Percentiles rank a stretch among this genome's conserved stretches.
phyloP scores from a whole-genome alignment of 371 early-diverging fungal genomes.

The Thermomucor indicae-seudaticae region DNA sequence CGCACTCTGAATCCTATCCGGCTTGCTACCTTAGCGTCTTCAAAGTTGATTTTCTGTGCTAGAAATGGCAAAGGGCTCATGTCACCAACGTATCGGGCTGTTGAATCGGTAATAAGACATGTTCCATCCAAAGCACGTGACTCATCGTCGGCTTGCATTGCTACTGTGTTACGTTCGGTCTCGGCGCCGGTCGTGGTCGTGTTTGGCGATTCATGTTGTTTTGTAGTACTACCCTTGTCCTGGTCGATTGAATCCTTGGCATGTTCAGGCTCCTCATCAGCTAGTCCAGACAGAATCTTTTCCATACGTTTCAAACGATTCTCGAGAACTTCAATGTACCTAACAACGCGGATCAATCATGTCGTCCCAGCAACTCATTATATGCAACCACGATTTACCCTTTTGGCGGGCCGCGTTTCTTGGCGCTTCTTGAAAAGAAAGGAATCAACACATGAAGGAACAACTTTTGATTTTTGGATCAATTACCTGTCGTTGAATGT shows the following conservation, averaged over 20 bases:
- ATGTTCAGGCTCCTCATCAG: constrained; percentile 16
- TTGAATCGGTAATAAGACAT: constrained; percentile 14
- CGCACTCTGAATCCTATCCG: constrained; percentile 27
- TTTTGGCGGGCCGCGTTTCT: constrained; percentile 40
- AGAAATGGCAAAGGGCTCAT: constrained; percentile 36
- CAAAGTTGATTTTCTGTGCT: constrained; percentile 38
- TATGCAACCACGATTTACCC: constrained; percentile 3
- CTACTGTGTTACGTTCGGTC: neutral
- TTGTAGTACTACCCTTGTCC: neutral
- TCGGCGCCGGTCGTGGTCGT: neutral
- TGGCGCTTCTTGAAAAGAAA: constrained; percentile 18
- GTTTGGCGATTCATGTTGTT: neutral
- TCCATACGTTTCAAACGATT: constrained; percentile 67
- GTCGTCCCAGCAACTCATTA: neutral
- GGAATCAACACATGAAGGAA: neutral
- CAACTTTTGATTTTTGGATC: neutral
- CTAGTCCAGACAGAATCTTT: constrained; percentile 47
- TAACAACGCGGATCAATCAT: constrained; percentile 3
- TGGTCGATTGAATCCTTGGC: too few species aligned
- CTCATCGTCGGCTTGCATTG: neutral
- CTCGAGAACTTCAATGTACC: constrained; percentile 65
- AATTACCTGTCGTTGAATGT: constrained; percentile 25
- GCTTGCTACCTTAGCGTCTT: constrained; percentile 20
- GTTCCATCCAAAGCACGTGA: constrained; percentile 1
- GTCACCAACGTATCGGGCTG: constrained; percentile 35